phyloP scores from a whole-genome alignment of 768 basidiomycete genomes.

The Gloeostereum incarnatum region DNA sequence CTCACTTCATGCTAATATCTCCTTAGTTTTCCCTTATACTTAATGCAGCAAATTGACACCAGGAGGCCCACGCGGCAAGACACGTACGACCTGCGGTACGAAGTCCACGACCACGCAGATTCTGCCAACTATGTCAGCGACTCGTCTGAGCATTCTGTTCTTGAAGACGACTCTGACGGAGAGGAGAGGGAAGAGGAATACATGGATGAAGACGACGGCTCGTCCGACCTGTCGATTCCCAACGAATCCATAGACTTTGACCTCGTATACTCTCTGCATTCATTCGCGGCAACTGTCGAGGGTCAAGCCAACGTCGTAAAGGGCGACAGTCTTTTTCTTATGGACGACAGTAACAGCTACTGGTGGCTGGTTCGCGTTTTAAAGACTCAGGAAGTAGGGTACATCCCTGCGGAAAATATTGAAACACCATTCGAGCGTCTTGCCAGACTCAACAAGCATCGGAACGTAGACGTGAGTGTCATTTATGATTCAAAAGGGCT shows the following conservation, averaged over 20 bases:
- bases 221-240: conserved; percentile 78
- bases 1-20: too few species aligned
- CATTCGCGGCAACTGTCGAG: conserved; percentile 95
- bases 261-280: conserved; percentile 88
- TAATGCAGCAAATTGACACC: conserved; percentile 8
- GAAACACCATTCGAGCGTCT: conserved; percentile 97
- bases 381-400: conserved; percentile 97
- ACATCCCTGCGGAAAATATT: conserved; percentile 98
- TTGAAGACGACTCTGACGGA: conserved; percentile 77
- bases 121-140: conserved; percentile 28
- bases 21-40: too few species aligned
- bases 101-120: conserved; percentile 46
- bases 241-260: conserved; percentile 93
- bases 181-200: conserved; percentile 66
- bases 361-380: conserved; percentile 99
- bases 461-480: conserved; percentile 85
- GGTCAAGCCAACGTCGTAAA: conserved; percentile 99
- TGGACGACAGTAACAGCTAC: conserved; percentile 98
- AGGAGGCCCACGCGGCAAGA: conserved; percentile 34
- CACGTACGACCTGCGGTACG: conserved; percentile 65
- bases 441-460: conserved; percentile 91
- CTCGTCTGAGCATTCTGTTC: conserved; percentile 76
- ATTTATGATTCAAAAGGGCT: neutral
- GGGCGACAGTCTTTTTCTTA: conserved; percentile 90
- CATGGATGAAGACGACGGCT: conserved; percentile 67